Conservation (phyloP, 441 rosid species). For the Populus hybrid region DNA sequence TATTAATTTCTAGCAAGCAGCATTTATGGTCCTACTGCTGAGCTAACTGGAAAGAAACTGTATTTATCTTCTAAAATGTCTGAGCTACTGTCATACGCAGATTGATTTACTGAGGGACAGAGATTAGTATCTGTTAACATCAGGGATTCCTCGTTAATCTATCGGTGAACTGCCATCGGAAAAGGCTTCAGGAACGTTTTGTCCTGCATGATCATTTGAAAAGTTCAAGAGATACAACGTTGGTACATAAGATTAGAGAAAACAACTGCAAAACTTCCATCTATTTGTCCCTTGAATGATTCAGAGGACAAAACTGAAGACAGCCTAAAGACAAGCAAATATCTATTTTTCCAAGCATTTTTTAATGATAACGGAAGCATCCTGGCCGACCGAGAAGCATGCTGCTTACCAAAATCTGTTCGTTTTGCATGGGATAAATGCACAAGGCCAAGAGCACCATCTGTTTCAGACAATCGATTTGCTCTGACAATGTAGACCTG, state of each 20-base stretch:
- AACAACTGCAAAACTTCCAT: neutral
- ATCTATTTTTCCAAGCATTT: neutral
- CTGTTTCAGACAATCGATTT: neutral
- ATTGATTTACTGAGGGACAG: neutral
- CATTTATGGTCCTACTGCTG: too few species aligned
- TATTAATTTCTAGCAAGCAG: too few species aligned
- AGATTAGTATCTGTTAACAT: neutral
- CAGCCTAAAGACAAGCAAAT: neutral
- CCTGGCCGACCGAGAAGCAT: neutral
- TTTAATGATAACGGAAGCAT: neutral
- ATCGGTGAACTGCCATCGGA: neutral
- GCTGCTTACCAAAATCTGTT: neutral
- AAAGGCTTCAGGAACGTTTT: neutral
- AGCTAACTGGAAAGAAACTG: too few species aligned
- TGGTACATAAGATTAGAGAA: neutral
- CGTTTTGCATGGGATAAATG: neutral
- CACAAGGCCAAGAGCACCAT: neutral
- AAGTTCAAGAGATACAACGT: neutral
- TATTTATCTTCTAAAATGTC: neutral
- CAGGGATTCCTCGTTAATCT: neutral
- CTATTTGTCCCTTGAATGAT: neutral
- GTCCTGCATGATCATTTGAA: neutral
- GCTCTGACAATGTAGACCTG: neutral
- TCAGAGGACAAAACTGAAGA: neutral
- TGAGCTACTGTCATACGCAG: neutral